Evolutionary conservation across 495 filamentous ascomycete species (phyloP).

Genomic region (Daldinia loculata): DNA sequence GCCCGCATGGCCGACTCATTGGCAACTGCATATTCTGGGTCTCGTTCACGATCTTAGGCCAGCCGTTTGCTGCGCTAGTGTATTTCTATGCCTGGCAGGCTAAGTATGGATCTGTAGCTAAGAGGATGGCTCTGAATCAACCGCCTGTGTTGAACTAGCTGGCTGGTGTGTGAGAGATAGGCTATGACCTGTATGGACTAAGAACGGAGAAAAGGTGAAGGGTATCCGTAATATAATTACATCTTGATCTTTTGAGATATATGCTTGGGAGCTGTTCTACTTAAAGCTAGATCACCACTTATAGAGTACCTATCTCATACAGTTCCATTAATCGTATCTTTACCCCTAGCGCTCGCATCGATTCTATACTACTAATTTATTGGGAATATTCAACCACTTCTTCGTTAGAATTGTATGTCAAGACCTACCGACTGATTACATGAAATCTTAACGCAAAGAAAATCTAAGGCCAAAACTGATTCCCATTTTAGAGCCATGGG

Average conservation of each 20-base stretch:
- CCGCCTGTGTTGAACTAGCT: constrained; percentile 10
- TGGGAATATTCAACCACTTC: neutral
- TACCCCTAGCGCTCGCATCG: no score
- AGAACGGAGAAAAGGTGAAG: neutral
- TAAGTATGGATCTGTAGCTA: constrained; percentile 82
- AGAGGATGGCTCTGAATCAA: constrained; percentile 41
- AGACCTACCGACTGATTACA: neutral
- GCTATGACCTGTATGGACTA: neutral
- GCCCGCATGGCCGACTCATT: constrained; percentile 73
- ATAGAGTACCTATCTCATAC: neutral
- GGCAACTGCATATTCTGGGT: constrained; percentile 97
- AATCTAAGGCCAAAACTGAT: neutral
- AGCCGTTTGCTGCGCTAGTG: constrained; percentile 86
- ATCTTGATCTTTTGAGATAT: neutral
- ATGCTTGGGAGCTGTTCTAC: neutral
- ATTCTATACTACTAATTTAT: neutral
- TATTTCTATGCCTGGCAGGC: constrained; percentile 99
- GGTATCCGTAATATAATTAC: neutral
- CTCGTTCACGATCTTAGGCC: constrained; percentile 90
- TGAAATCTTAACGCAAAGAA: neutral
- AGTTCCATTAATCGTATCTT: no score
- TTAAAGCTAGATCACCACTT: neutral
- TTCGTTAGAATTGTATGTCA: neutral
- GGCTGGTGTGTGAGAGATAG: neutral
- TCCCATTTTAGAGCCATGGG: neutral